Conservation (phyloP, 1,139 yeast genomes). For the Geotrichum fermentans region DNA sequence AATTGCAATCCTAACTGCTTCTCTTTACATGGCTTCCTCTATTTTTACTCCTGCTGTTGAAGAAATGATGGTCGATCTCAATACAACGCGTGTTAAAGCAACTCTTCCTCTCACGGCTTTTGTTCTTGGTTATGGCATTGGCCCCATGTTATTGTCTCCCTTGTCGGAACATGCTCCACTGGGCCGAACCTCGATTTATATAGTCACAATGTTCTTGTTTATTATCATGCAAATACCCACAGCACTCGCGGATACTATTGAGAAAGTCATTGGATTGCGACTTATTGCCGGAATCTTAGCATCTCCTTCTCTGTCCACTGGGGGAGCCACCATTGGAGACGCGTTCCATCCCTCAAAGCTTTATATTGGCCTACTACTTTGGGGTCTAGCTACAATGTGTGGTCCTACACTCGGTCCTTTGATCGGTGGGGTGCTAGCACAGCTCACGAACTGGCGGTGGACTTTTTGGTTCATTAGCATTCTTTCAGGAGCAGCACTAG, state of each 20-base stretch:
- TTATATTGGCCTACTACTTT: slow-evolving; percentile 43
- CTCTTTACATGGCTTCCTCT: slow-evolving; percentile 59
- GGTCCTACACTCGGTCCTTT: slow-evolving; percentile 68
- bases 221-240: slow-evolving; percentile 51
- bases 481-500: slow-evolving; percentile 39
- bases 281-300: slow-evolving; percentile 77
- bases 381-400: slow-evolving; percentile 51
- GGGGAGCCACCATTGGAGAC: slow-evolving; percentile 82
- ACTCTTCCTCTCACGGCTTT: slow-evolving; percentile 51
- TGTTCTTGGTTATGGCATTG: slow-evolving; percentile 54
- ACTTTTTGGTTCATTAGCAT: slow-evolving; percentile 47
- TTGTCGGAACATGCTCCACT: slow-evolving; percentile 47
- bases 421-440: slow-evolving; percentile 53
- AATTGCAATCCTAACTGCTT: slow-evolving; percentile 46
- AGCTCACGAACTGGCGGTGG: slow-evolving; percentile 37
- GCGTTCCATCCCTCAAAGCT: slow-evolving; percentile 25
- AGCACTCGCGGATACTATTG: slow-evolving; percentile 48
- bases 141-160: slow-evolving; percentile 54
- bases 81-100: slow-evolving; percentile 43
- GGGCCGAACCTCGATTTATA: slow-evolving; percentile 55
- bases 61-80: slow-evolving; percentile 43
- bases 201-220: slow-evolving; percentile 49
- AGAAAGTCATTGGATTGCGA: slow-evolving; percentile 53
- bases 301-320: slow-evolving; percentile 80
- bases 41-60: slow-evolving; percentile 55